These are phyloP conservation scores for Backusella liffmaniae DNA, from an alignment of 192 early-diverging fungal species.

Conservation along the genomic window DNA sequence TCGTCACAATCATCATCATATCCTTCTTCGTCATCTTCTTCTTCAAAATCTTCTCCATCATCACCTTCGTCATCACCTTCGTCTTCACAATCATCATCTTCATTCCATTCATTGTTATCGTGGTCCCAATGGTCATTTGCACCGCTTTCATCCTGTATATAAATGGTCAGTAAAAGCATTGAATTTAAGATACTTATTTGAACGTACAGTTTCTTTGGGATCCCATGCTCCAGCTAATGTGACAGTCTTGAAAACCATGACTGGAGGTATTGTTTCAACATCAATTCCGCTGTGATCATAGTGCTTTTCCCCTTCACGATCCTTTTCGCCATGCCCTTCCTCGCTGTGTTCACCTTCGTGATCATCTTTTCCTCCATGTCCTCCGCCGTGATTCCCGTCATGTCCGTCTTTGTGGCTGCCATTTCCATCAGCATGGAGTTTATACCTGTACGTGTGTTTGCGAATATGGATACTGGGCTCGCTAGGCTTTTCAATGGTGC, in stretches of 20 bases:
- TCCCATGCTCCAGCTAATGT: conserved; percentile 4
- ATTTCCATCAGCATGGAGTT: neutral
- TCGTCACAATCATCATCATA: neutral
- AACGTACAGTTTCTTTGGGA: neutral
- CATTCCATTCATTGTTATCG: neutral
- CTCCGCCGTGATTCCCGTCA: neutral
- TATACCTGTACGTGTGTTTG: no score
- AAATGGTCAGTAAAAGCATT: neutral
- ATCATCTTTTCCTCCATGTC: neutral
- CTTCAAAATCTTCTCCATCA: neutral
- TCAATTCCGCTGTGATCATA: neutral
- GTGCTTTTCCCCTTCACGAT: neutral
- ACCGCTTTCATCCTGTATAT: neutral
- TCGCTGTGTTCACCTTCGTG: neutral
- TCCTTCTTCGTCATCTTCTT: neutral
- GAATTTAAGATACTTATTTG: neutral
- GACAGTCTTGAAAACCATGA: conserved; percentile 8
- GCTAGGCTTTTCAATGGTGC: no score
- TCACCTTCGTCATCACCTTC: neutral
- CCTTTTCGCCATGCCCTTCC: neutral
- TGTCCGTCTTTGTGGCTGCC: neutral
- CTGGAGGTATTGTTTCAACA: conserved; percentile 18
- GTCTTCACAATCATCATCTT: neutral
- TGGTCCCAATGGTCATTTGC: neutral
- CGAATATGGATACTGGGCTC: no score